A percentile compares a stretch with the other conserved stretches of the same genome.
Conservation (phyloP, 805 yeast genomes). For the Lipomyces sp. region DNA sequence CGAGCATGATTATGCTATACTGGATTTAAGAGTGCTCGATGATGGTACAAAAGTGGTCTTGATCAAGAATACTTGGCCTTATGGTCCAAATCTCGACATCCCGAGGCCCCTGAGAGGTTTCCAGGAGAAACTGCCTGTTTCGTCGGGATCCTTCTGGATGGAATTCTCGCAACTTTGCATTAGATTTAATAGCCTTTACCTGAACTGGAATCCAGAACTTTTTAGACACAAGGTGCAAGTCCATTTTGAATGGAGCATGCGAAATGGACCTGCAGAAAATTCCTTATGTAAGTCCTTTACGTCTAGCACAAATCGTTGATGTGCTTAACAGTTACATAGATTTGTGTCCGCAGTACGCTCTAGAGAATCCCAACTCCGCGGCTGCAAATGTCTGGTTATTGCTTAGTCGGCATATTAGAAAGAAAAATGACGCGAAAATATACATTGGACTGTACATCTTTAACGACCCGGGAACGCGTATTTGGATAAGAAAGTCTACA, state of each 20-base stretch:
- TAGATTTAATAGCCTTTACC: constrained; percentile 58
- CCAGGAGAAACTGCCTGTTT: constrained; percentile 14
- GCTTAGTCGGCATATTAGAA: constrained; percentile 19
- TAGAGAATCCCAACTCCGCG: constrained; percentile 10
- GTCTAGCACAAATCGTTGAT: neutral
- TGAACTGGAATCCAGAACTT: constrained; percentile 64
- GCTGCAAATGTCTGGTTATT: constrained; percentile 26
- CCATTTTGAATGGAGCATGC: constrained; percentile 29
- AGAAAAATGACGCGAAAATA: constrained; percentile 9
- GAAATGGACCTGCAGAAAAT: constrained; percentile 1
- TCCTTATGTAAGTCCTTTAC: constrained; percentile 16
- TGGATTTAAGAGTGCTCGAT: constrained; percentile 46
- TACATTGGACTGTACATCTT: constrained; percentile 27
- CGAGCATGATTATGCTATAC: constrained; percentile 73
- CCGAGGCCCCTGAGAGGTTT: neutral
- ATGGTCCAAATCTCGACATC: constrained; percentile 14
- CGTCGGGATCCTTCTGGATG: constrained; percentile 39
- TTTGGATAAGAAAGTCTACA: constrained; percentile 15
- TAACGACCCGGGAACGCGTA: constrained; percentile 19
- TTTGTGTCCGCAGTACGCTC: constrained; percentile 28
- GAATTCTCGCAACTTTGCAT: constrained; percentile 45
- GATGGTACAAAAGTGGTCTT: constrained; percentile 39
- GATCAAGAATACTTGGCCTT: constrained; percentile 56
- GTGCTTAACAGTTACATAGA: constrained; percentile 3
- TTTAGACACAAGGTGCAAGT: constrained; percentile 19